Conservation (phyloP, 2,329 filamentous ascomycete species). For the Epichloe gansuensis region DNA sequence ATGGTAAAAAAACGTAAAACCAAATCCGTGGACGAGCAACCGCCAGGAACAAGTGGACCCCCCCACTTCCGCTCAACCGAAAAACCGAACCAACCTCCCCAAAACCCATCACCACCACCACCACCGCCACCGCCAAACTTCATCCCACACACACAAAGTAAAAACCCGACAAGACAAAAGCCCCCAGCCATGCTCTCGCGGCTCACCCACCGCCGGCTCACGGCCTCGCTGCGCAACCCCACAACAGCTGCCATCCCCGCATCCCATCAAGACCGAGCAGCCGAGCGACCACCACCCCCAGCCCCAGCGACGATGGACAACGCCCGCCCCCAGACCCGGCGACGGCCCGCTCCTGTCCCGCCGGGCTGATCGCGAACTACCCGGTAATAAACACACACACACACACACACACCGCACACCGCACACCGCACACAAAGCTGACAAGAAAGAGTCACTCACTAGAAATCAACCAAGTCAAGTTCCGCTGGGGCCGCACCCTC, state of each 20-base stretch:
- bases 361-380: constrained; percentile 53
- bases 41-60: no score
- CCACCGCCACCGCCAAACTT: no score
- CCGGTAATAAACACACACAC: constrained; percentile 29
- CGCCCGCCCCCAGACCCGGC: constrained; percentile 44
- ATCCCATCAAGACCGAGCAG: constrained; percentile 5
- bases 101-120: no score
- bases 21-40: no score
- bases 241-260: not conserved
- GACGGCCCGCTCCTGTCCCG: constrained; percentile 54
- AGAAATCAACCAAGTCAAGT: constrained; percentile 32
- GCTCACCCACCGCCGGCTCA: constrained; percentile 14
- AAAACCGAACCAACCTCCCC: no score
- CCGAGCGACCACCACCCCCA: not conserved
- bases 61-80: no score
- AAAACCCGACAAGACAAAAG: not conserved
- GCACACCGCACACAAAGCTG: constrained; percentile 2
- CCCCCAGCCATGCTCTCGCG: constrained; percentile 9
- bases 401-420: rapidly evolving
- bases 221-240: constrained; percentile 13
- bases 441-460: no score
- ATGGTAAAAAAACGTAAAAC: no score
- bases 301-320: constrained; percentile 33
- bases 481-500: constrained; percentile 63
- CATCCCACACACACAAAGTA: no score